Percentiles rank a stretch among this genome's conserved stretches.
These are phyloP conservation scores for Aphanomyces invadans DNA, from an alignment of 352 stramenopile species.

Conservation along the genomic window DNA sequence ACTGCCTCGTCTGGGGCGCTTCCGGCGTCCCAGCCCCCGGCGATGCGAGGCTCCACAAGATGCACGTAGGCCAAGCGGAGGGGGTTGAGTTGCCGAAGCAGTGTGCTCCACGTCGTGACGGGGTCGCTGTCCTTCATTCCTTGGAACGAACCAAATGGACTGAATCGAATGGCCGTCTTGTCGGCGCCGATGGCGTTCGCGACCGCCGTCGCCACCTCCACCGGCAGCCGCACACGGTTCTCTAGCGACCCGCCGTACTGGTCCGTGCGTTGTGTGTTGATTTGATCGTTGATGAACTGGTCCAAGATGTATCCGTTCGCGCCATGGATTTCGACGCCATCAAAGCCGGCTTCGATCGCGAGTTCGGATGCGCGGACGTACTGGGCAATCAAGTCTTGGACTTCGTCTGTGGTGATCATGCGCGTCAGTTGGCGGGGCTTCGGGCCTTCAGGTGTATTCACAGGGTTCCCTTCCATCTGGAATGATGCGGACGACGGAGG, in stretches of 20 bases:
- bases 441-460: conserved; percentile 15
- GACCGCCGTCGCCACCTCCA: conserved; percentile 52
- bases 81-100: conserved; percentile 36
- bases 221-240: conserved; percentile 59
- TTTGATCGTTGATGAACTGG: conserved; percentile 33
- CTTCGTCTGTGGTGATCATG: conserved; percentile 29
- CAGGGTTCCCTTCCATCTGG: background rate
- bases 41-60: conserved; percentile 48
- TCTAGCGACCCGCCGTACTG: conserved; percentile 73
- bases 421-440: conserved; percentile 19
- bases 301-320: conserved; percentile 88
- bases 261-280: conserved; percentile 69
- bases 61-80: conserved; percentile 54
- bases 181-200: conserved; percentile 30
- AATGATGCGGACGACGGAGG: conserved; percentile 4
- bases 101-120: conserved; percentile 32
- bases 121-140: conserved; percentile 34
- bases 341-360: conserved; percentile 78
- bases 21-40: conserved; percentile 30
- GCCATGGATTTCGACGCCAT: conserved; percentile 76
- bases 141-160: conserved; percentile 30
- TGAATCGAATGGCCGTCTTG: conserved; percentile 31
- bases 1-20: conserved; percentile 7
- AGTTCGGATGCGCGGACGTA: conserved; percentile 52
- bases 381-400: conserved; percentile 54